phyloP scores from a whole-genome alignment of 1,139 yeast genomes.

The Blastobotrys capitulatus region DNA sequence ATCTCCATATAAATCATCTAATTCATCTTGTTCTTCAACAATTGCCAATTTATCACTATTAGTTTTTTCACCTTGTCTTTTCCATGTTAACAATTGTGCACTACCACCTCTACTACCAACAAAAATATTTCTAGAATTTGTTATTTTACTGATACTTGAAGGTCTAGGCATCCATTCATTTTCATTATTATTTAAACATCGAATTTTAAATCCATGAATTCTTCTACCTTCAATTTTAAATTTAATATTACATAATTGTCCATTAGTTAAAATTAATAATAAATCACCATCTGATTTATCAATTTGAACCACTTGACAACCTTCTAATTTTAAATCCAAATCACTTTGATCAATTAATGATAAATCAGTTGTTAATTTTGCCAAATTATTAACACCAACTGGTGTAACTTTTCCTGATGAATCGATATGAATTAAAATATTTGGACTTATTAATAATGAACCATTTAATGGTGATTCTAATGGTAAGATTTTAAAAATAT shows the following conservation, averaged over 20 bases:
- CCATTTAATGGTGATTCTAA: slow-evolving; percentile 68
- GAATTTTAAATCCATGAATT: slow-evolving; percentile 34
- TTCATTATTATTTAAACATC: slow-evolving; percentile 17
- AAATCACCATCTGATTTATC: slow-evolving; percentile 43
- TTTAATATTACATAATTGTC: slow-evolving; percentile 46
- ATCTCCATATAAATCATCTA: slow-evolving; percentile 35
- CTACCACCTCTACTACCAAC: slow-evolving; percentile 44
- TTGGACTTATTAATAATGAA: slow-evolving; percentile 65
- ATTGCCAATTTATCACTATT: slow-evolving; percentile 7
- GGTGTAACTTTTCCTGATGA: slow-evolving; percentile 72
- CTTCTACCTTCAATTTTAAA: slow-evolving; percentile 47
- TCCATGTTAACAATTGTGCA: slow-evolving; percentile 38
- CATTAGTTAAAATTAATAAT: slow-evolving; percentile 47
- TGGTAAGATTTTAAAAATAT: slow-evolving; percentile 59
- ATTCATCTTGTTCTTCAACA: slow-evolving; percentile 29
- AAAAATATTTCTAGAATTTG: slow-evolving; percentile 32
- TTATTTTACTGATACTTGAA: slow-evolving; percentile 22
- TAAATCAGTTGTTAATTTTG: slow-evolving; percentile 46
- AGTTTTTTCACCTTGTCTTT: slow-evolving; percentile 21
- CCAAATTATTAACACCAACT: slow-evolving; percentile 56
- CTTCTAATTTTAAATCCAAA: slow-evolving; percentile 54
- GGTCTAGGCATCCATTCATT: slow-evolving; percentile 16
- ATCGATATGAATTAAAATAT: slow-evolving; percentile 74
- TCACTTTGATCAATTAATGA: slow-evolving; percentile 47
- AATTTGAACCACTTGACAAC: slow-evolving; percentile 45